Conservation (phyloP, 371 early-diverging fungal species). For the Gilbertella persicaria region DNA sequence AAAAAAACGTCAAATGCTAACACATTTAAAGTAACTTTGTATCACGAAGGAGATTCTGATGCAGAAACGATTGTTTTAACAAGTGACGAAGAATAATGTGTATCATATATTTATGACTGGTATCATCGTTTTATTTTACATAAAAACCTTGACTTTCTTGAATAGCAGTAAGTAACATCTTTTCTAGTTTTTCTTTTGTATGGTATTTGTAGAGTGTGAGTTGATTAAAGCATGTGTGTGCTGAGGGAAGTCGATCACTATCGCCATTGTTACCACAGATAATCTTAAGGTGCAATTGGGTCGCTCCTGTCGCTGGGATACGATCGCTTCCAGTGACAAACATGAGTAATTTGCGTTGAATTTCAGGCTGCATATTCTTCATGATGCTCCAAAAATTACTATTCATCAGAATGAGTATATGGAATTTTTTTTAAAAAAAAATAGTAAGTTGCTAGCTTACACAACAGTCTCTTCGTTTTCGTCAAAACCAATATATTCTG, state of each 20-base stretch:
- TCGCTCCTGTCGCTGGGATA: constrained; percentile 89
- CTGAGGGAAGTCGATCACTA: constrained; percentile 75
- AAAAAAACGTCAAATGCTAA: constrained; percentile 3
- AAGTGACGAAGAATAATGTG: constrained; percentile 13
- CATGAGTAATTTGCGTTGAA: constrained; percentile 82
- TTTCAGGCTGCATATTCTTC: constrained; percentile 63
- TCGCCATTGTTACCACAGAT: constrained; percentile 74
- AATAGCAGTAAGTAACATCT: constrained; percentile 85
- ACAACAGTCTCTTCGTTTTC: constrained; percentile 60
- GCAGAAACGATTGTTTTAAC: constrained; percentile 17
- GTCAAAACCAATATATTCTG: constrained; percentile 76
- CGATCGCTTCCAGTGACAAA: constrained; percentile 98
- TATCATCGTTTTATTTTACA: constrained; percentile 52
- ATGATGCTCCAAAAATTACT: constrained; percentile 91
- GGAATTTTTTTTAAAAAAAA: background rate
- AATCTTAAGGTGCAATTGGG: constrained; percentile 77
- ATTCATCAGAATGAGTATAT: background rate
- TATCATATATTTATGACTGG: background rate
- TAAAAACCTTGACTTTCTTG: constrained; percentile 91
- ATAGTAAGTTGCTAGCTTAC: constrained; percentile 19
- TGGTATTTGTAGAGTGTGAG: constrained; percentile 82
- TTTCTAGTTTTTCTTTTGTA: constrained; percentile 74
- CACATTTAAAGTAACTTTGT: constrained; percentile 50
- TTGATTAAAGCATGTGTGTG: constrained; percentile 98
- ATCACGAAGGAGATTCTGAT: constrained; percentile 63